Evolutionary conservation across 345 rosid species (phyloP).

Genomic region (Citropsis articulata): DNA sequence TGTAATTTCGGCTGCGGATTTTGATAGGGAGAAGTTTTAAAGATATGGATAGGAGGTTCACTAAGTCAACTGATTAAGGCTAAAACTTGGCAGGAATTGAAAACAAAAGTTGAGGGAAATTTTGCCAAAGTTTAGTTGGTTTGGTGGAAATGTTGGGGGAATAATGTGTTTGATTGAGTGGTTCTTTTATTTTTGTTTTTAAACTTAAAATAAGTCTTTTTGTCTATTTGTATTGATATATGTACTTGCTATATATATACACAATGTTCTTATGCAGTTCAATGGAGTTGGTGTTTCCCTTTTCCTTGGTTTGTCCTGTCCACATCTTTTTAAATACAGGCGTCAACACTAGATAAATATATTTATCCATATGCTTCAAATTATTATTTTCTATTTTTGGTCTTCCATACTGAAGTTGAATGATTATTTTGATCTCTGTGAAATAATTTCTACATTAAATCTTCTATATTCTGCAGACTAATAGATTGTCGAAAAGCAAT

Average conservation of each 20-base stretch:
- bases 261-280: not conserved
- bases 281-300: not conserved
- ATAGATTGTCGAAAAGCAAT: conserved; percentile 67
- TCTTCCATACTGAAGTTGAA: not conserved
- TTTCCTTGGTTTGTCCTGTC: not conserved
- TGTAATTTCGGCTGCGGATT: not conserved
- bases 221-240: no score
- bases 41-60: not conserved
- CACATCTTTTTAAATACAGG: not conserved
- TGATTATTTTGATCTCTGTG: not conserved
- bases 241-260: not conserved
- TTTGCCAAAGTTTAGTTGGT: not conserved
- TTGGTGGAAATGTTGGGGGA: not conserved
- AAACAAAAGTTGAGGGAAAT: not conserved
- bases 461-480: conserved; percentile 60
- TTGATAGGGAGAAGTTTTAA: not conserved
- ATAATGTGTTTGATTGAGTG: not conserved
- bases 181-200: not conserved
- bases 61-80: not conserved
- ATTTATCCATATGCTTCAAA: not conserved
- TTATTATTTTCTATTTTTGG: not conserved
- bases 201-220: not conserved
- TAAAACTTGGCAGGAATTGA: not conserved
- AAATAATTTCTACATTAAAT: conserved; percentile 12
- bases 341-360: not conserved